These are phyloP conservation scores for Gossypium thurberi DNA, from an alignment of 345 rosid genomes.

Conservation along the genomic window DNA sequence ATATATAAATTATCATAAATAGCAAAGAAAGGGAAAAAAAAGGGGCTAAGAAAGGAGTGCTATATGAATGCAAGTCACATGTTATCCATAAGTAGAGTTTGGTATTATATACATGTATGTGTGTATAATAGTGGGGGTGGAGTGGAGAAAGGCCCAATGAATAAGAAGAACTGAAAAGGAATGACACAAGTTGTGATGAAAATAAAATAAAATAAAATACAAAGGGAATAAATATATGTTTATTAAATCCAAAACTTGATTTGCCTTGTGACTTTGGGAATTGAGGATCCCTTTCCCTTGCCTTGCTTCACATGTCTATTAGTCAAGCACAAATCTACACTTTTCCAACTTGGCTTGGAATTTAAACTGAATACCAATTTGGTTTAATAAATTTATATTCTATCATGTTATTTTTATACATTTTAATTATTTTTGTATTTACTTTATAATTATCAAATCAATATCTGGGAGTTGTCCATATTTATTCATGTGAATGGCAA, in stretches of 20 bases:
- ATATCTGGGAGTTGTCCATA: too few species aligned
- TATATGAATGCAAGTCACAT: conserved; percentile 1
- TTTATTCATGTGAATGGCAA: background rate
- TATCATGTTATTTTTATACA: too few species aligned
- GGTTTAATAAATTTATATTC: too few species aligned
- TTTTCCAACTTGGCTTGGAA: background rate
- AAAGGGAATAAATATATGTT: background rate
- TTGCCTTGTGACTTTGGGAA: background rate
- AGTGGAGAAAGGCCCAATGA: background rate
- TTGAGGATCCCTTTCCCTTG: background rate
- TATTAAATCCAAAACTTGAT: conserved; percentile 3
- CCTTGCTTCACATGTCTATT: background rate
- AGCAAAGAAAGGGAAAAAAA: background rate
- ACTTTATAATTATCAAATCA: too few species aligned
- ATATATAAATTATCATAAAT: too few species aligned
- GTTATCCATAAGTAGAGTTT: background rate
- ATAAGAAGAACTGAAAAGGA: background rate
- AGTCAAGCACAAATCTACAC: background rate
- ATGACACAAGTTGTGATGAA: background rate
- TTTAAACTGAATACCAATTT: background rate
- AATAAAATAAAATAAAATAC: background rate
- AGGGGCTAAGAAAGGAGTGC: background rate
- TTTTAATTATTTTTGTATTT: too few species aligned
- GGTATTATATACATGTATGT: background rate
- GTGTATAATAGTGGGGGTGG: background rate